phyloP scores from a whole-genome alignment of 768 basidiomycete species.

The Lactarius sp. region DNA sequence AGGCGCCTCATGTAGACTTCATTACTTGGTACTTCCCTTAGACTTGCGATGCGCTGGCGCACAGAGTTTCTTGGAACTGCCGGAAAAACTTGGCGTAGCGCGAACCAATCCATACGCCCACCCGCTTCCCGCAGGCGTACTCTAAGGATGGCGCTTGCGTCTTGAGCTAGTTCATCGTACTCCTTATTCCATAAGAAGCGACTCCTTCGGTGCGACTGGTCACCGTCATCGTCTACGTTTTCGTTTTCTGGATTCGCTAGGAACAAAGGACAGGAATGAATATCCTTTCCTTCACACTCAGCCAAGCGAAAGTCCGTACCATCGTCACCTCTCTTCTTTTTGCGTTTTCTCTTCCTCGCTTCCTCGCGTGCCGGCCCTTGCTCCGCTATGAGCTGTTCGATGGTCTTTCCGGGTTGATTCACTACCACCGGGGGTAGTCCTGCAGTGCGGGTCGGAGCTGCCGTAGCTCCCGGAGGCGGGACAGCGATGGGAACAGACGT shows the following conservation, averaged over 20 bases:
- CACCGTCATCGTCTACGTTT: constrained; percentile 21
- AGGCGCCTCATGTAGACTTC: constrained; percentile 74
- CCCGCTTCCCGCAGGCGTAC: constrained; percentile 59
- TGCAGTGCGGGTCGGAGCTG: constrained; percentile 12
- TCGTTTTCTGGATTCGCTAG: background rate
- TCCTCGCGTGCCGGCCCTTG: constrained; percentile 44
- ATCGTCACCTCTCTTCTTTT: constrained; percentile 32
- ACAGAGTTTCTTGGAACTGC: constrained; percentile 68
- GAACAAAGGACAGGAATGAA: background rate
- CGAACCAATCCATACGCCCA: constrained; percentile 62
- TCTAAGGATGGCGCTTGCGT: constrained; percentile 76
- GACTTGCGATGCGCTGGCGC: constrained; percentile 57
- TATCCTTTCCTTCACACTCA: background rate
- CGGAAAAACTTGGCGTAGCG: constrained; percentile 76
- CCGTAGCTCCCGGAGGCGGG: constrained; percentile 4
- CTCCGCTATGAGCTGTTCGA: constrained; percentile 46
- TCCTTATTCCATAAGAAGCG: constrained; percentile 82
- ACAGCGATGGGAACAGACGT: background rate
- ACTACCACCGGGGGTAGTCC: constrained; percentile 39
- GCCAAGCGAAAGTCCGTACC: constrained; percentile 7
- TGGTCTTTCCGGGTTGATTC: constrained; percentile 47
- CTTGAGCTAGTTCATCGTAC: constrained; percentile 84
- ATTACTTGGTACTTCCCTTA: constrained; percentile 58
- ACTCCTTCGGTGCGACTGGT: constrained; percentile 39
- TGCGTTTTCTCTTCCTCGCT: constrained; percentile 34